Base-by-base conservation (phyloP, 176 grass and related monocot species). In the Oryza punctata region DNA sequence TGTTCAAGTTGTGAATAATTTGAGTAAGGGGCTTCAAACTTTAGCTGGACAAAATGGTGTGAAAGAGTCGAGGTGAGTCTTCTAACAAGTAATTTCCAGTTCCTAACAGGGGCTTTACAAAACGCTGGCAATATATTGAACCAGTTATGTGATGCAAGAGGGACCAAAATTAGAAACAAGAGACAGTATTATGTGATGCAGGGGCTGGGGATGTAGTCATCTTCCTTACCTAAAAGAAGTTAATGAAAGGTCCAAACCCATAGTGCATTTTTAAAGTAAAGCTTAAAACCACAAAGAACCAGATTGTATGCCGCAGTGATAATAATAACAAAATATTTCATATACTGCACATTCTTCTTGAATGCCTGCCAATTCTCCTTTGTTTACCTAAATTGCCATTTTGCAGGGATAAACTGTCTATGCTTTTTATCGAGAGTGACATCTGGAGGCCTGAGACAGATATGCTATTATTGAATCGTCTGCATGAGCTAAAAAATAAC, bases 351-450 rank as follows among this genome's bases (percentile, higher is more conserved):
- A 59, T 25, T 71, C 3, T 59, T 68, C 26, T 83, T 46, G 16
- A 15, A 47, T 76, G 26, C n/a, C n/a, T 75, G 9, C 21, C 24
- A 23, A 70, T 29, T 82, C 68, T 72, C 46, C 40, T 37, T 4
- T 45, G 6, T 47, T 41, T 40, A 41, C 61, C 54, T 15, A 28
- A 41, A 13, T 73, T 85, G 5, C 35, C 30, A 73, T 61, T 12
- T 60, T 76, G 59, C 57, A 95, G 91, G 72, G 87, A 90, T 75
- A 82, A 85, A 14, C 63, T 25, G 10, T 73, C 65, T 13, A 82
- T 95, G 77, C 80, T 98, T 70, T 91, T 98, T 73, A 63, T 95
- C 67, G 93, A 98, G 87, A 90, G 85, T 47, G 96, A 98, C 65
- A 79, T 82, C 10, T 98, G 89, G 93, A 87, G 83, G 79, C 69